A percentile compares a stretch with the other conserved stretches of the same genome.
Conservation (phyloP, 2,329 filamentous ascomycete genomes). For the Colletotrichum lindemuthianum region DNA sequence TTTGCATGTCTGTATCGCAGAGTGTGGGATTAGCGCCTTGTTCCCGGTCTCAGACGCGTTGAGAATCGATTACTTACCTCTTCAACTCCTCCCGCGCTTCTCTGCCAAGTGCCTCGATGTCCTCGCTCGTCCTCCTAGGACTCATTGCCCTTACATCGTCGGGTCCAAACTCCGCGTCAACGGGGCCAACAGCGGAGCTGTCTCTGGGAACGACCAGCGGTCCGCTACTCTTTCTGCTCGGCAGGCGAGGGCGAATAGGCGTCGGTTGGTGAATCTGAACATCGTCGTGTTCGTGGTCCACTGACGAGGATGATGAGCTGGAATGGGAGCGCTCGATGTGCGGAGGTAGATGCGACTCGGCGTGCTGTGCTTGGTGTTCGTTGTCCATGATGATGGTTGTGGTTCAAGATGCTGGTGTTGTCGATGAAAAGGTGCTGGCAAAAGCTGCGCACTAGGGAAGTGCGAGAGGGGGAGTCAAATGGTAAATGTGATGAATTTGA, state of each 20-base stretch:
- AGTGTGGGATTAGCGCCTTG: background rate
- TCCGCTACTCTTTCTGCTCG: conserved; percentile 80
- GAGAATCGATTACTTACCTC: conserved; percentile 53
- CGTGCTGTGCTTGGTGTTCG: conserved; percentile 37
- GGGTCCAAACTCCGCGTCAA: conserved; percentile 81
- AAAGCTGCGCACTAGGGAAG: background rate
- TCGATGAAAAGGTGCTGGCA: background rate
- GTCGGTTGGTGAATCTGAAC: conserved; percentile 60
- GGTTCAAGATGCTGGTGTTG: background rate
- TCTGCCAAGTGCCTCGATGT: conserved; percentile 86
- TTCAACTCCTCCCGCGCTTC: conserved; percentile 77
- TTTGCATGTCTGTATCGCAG: conserved; percentile 80
- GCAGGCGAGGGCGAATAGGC: conserved; percentile 72
- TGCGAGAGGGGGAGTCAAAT: conserved; percentile 24
- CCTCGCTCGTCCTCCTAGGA: conserved; percentile 87
- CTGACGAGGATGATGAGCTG: conserved; percentile 46
- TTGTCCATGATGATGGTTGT: conserved; percentile 36
- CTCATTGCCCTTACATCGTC: conserved; percentile 96
- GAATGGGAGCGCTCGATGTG: conserved; percentile 50
- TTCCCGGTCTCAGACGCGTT: background rate
- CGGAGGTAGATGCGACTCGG: conserved; percentile 40
- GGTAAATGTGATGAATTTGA: conserved; percentile 28
- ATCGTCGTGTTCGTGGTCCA: conserved; percentile 47
- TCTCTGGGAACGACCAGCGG: conserved; percentile 86
- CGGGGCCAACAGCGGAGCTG: conserved; percentile 75